These are phyloP conservation scores for Cucurbita ficifolia DNA, from an alignment of 306 rosid species.

Conservation along the genomic window DNA sequence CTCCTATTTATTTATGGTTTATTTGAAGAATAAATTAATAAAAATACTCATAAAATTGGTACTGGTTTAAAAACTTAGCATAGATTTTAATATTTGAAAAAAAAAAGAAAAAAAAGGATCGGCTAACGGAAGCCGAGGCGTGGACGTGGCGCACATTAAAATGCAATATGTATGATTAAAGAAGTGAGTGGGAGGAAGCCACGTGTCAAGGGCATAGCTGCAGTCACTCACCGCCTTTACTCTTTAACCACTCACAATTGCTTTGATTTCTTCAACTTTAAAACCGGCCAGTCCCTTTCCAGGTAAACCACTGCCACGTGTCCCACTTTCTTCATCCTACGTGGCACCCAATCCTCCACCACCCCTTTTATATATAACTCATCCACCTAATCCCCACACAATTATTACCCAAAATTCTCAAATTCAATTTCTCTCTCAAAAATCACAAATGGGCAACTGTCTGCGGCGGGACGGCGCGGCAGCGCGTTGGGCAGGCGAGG, in stretches of 20 bases:
- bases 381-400: background rate
- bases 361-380: background rate
- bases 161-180: background rate
- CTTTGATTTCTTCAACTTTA: background rate
- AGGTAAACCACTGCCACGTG: constrained; percentile 1
- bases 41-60: no score
- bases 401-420: background rate
- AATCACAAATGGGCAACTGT: constrained; percentile 55
- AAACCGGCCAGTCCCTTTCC: background rate
- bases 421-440: background rate
- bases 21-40: no score
- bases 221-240: background rate
- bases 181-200: background rate
- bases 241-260: background rate
- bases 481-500: constrained; percentile 25
- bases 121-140: background rate
- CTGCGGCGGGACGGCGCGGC: constrained; percentile 30
- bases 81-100: background rate
- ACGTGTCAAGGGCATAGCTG: background rate
- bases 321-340: background rate
- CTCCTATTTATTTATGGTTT: background rate
- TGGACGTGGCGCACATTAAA: background rate
- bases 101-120: background rate
- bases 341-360: background rate
- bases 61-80: no score